Percentiles rank a stretch among this genome's conserved stretches.
phyloP scores from a whole-genome alignment of 73 alveolate species.

The Blepharisma stoltei region DNA sequence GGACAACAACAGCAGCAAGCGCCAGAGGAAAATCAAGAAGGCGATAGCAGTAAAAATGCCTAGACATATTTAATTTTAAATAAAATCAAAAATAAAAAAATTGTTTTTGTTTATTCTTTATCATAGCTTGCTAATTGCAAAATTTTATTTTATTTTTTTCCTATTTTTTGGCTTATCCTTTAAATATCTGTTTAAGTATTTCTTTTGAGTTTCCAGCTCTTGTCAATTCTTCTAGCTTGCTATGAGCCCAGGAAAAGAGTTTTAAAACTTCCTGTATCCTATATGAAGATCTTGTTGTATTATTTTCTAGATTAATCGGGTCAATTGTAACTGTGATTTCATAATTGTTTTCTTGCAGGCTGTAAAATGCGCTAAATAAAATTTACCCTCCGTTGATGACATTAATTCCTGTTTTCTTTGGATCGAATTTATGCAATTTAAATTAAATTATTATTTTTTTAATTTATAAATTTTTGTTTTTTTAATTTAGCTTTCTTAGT shows the following conservation, averaged over 20 bases:
- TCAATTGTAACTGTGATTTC: conserved; percentile 21
- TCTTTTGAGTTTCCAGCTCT: background rate
- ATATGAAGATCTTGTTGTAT: background rate
- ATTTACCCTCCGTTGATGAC: conserved; percentile 1
- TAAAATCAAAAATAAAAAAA: too few species aligned
- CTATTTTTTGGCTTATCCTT: too few species aligned
- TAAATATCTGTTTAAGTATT: conserved; percentile 5
- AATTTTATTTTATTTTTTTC: too few species aligned
- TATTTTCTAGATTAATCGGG: conserved; percentile 7
- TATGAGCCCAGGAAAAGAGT: conserved; percentile 13
- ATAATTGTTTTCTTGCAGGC: background rate
- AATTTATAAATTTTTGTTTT: too few species aligned
- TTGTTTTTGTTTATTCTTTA: too few species aligned
- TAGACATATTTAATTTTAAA: too few species aligned
- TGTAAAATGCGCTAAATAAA: background rate
- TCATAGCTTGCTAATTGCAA: too few species aligned
- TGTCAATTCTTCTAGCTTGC: background rate
- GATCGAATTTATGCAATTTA: conserved; percentile 24
- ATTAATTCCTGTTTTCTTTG: background rate
- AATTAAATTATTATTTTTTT: too few species aligned
- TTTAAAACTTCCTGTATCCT: conserved; percentile 4
- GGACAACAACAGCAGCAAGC: background rate
- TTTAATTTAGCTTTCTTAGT: too few species aligned
- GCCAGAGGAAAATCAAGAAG: conserved; percentile 6
- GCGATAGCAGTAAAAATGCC: background rate